Conservation (phyloP, 345 rosid genomes). For the Corchorus capsularis region DNA sequence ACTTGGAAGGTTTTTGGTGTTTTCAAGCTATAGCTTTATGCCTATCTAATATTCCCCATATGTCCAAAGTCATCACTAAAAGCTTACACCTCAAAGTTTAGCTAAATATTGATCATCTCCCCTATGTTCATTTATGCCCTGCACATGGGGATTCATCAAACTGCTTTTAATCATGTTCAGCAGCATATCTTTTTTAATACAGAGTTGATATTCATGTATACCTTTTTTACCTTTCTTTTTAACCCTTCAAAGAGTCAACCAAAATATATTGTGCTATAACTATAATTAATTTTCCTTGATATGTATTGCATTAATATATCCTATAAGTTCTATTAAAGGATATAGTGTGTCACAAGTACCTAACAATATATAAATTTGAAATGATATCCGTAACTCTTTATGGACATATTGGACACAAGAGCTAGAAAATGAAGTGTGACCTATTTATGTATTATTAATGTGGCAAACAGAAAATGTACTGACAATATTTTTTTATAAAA, state of each 20-base stretch:
- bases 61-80: too few species aligned
- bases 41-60: not conserved
- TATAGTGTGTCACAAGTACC: too few species aligned
- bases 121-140: not conserved
- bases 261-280: too few species aligned
- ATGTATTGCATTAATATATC: too few species aligned
- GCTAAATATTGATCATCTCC: not conserved
- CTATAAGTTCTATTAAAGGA: too few species aligned
- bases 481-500: not conserved
- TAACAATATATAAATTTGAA: not conserved
- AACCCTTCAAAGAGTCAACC: too few species aligned
- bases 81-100: not conserved
- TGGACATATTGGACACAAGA: too few species aligned
- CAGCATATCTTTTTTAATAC: not conserved
- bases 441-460: not conserved
- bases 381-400: not conserved
- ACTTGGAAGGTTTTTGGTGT: not conserved
- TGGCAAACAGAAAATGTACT: not conserved
- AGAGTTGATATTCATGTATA: too few species aligned
- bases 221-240: too few species aligned
- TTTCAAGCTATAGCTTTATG: not conserved
- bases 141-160: not conserved
- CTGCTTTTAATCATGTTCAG: not conserved
- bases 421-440: not conserved
- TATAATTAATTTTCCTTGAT: too few species aligned